Percentiles rank a stretch among this genome's conserved stretches.
Evolutionary conservation across 495 filamentous ascomycete genomes (phyloP).

Genomic region (Xylaria grammica): DNA sequence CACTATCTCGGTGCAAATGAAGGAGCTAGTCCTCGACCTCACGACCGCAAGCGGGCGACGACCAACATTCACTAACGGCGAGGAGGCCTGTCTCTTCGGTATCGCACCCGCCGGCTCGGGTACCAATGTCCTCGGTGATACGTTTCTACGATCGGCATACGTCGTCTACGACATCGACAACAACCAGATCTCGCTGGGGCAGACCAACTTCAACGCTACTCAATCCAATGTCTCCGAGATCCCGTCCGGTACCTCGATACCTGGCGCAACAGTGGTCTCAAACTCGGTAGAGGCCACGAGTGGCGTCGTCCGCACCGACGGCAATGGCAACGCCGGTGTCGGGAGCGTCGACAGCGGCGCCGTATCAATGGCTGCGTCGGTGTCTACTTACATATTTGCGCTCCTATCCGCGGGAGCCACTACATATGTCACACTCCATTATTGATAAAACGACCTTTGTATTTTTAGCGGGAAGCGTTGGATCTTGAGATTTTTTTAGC

Average conservation of each 20-base stretch:
- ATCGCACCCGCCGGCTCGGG: slow-evolving; percentile 71
- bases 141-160: slow-evolving; percentile 90
- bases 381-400: slow-evolving; percentile 18
- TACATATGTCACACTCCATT: slow-evolving; percentile 22
- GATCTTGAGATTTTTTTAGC: neutral
- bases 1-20: slow-evolving; percentile 72
- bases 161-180: slow-evolving; percentile 90
- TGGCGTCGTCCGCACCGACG: slow-evolving; percentile 34
- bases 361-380: slow-evolving; percentile 6
- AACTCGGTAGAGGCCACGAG: slow-evolving; percentile 65
- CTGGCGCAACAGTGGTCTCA: slow-evolving; percentile 69
- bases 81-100: slow-evolving; percentile 72
- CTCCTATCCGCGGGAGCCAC: slow-evolving; percentile 24
- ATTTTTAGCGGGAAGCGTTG: slow-evolving; percentile 1
- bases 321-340: slow-evolving; percentile 29
- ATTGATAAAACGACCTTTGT: neutral
- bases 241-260: slow-evolving; percentile 67
- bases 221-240: slow-evolving; percentile 73
- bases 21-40: slow-evolving; percentile 77
- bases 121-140: slow-evolving; percentile 82
- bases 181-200: slow-evolving; percentile 85
- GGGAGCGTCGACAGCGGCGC: slow-evolving; percentile 14
- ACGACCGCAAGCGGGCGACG: slow-evolving; percentile 51
- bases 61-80: slow-evolving; percentile 66
- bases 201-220: slow-evolving; percentile 81